These are phyloP conservation scores for Mrakia gelida DNA, from an alignment of 768 basidiomycete species.

Conservation along the genomic window DNA sequence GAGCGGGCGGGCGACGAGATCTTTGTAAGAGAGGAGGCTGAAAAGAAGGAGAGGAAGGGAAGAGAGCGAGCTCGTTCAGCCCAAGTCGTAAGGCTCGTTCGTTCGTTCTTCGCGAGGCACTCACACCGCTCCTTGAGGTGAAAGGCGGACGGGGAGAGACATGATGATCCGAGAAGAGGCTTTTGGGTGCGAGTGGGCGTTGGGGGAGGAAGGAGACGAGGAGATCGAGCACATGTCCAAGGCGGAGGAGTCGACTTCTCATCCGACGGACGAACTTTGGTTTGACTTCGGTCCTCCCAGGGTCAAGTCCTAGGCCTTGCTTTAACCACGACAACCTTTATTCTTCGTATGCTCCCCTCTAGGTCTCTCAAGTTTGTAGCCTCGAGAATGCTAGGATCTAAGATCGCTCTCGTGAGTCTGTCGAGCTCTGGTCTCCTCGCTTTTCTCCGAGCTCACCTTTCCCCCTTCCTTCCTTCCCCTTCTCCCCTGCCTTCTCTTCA, in stretches of 20 bases:
- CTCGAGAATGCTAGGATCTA: neutral
- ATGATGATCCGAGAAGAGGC: neutral
- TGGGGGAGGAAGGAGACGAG: neutral
- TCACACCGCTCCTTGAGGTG: constrained; percentile 24
- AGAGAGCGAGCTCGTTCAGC: neutral
- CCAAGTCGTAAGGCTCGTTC: neutral
- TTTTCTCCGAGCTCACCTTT: constrained; percentile 3
- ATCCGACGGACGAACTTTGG: neutral
- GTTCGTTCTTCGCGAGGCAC: neutral
- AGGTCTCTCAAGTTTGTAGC: neutral
- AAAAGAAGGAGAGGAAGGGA: neutral
- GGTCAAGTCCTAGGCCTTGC: neutral
- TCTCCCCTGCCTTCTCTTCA: neutral
- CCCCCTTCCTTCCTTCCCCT: neutral
- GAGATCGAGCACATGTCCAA: neutral
- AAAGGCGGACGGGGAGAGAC: constrained; percentile 6
- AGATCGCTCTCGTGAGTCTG: neutral
- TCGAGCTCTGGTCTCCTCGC: neutral
- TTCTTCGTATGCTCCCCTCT: neutral
- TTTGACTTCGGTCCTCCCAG: neutral
- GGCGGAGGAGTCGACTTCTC: neutral
- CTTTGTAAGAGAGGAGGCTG: constrained; percentile 56
- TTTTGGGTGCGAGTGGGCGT: neutral
- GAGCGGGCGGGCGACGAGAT: constrained; percentile 55
- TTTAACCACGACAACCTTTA: neutral